Base-by-base conservation (phyloP, 1,139 yeast species). In the Hyphopichia burtonii region DNA sequence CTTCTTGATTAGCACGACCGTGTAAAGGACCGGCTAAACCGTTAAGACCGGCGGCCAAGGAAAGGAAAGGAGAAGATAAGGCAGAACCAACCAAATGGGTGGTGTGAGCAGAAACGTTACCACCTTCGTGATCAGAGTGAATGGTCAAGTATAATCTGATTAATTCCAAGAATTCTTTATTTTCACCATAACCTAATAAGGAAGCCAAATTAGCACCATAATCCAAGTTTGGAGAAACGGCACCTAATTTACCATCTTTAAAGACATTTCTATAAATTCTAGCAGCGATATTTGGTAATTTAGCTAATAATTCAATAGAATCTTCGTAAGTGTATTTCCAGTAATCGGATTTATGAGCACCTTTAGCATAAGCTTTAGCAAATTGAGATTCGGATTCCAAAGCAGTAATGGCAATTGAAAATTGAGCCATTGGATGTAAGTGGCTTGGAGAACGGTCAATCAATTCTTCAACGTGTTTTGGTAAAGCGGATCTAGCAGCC, bases 21-120 rank as follows among this genome's bases (percentile, higher is more conserved):
- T 91, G 98, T 65, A 91, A 82, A 53, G 98, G 98, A 68, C 98
- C 98, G 48, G 98, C 98, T 64, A 91, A 81, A 71, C 98, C 98
- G 74, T 88, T 87, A 66, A 91, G 75, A 68, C 97, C 97, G 44
- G 97, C 96, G 49, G 97, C 85, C 57, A 88, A 82, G 38, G 96
- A 86, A 61, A 91, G 78, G 80, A 79, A 89, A 63, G 97, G 97
- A 46, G 96, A 90, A 20, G 96, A 84, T 58, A 91, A 80, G 45
- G 98, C 97, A 31, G 96, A 87, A 56, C 97, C 97, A 52, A 91
- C 97, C 70, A 91, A 79, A 73, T 91, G 97, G 54, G 98, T 90
- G 59, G 97, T 83, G 77, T 91, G 98, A 41, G 97, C 97, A 49
- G 96, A 88, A 49, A 91, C 98, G 65, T 91, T 91, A 71, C 98